Conservation (phyloP, 805 yeast species). For the Candida piceae region DNA sequence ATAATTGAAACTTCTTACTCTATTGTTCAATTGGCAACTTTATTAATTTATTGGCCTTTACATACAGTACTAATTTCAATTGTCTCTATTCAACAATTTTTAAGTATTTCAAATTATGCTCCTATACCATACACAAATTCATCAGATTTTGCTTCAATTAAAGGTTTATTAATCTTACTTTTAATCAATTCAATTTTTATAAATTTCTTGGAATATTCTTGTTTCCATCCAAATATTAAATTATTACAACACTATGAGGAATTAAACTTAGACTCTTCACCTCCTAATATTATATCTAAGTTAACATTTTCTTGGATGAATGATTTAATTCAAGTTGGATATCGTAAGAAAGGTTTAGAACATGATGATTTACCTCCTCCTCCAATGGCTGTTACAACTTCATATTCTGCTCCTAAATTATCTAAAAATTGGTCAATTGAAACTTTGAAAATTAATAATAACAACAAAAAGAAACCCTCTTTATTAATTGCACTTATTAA, state of each 20-base stretch:
- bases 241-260: too few relatives aligned
- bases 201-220: conserved; percentile 35
- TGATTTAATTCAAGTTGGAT: conserved; percentile 71
- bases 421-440: conserved; percentile 33
- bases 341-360: conserved; percentile 28
- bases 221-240: conserved; percentile 36
- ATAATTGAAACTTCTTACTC: conserved; percentile 38
- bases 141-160: conserved; percentile 3
- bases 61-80: conserved; percentile 11
- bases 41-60: conserved; percentile 38
- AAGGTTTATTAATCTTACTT: conserved; percentile 24
- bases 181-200: conserved; percentile 29
- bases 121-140: conserved; percentile 7
- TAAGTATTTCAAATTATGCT: conserved; percentile 23
- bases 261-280: conserved; percentile 22
- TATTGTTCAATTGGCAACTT: conserved; percentile 33
- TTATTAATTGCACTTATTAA: conserved; percentile 31
- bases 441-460: conserved; percentile 9
- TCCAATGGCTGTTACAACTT: conserved; percentile 33
- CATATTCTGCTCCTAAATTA: conserved; percentile 28
- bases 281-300: conserved; percentile 63
- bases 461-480: conserved; percentile 24
- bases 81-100: conserved; percentile 21
- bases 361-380: conserved; percentile 40
- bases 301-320: conserved; percentile 92